phyloP scores from a whole-genome alignment of 2,329 filamentous ascomycete species.

The Botrytis deweyae region DNA sequence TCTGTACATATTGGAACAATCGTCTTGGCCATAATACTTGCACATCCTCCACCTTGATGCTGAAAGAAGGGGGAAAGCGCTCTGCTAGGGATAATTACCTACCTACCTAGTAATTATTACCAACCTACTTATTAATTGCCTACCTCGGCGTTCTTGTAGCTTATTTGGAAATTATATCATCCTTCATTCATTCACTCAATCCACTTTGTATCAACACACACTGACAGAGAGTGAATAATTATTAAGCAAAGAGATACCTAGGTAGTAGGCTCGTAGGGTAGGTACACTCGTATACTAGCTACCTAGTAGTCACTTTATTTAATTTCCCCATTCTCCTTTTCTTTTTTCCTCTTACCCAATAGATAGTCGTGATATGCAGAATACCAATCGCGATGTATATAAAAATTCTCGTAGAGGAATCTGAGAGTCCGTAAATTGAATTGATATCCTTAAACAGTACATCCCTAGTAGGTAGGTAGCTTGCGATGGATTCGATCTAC shows the following conservation, averaged over 20 bases:
- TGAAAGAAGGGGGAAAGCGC: background rate
- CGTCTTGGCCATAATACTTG: background rate
- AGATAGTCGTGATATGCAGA: background rate
- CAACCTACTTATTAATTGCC: background rate
- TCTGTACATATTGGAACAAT: background rate
- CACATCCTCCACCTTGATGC: no score
- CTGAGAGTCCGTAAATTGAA: background rate
- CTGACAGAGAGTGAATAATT: background rate
- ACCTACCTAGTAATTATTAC: no score
- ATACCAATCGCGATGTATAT: background rate
- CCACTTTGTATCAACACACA: background rate
- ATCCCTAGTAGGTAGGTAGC: background rate
- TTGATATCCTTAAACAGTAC: background rate
- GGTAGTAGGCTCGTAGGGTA: no score
- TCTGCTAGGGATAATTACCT: background rate
- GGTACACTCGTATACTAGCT: background rate
- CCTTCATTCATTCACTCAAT: background rate
- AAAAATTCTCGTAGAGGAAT: background rate
- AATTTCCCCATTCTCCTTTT: constrained; percentile 10
- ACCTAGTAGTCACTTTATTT: background rate
- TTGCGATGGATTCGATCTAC: background rate
- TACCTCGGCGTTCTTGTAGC: constrained; percentile 4
- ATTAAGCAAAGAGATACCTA: no score
- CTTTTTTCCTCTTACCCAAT: background rate
- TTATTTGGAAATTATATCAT: background rate